These are phyloP conservation scores for Linnemannia exigua DNA, from an alignment of 192 early-diverging fungal genomes.

Conservation along the genomic window DNA sequence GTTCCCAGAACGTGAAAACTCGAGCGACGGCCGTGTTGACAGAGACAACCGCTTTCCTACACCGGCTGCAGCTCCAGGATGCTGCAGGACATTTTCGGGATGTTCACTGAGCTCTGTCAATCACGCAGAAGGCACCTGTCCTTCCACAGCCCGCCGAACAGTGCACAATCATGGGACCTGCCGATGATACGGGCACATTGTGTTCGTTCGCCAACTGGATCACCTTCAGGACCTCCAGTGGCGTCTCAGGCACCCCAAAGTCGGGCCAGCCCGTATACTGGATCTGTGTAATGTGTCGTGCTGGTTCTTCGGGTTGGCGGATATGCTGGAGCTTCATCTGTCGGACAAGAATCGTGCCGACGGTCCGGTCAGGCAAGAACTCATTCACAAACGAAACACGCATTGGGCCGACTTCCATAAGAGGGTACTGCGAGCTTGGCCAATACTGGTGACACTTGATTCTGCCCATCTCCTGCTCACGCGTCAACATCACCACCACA, in stretches of 20 bases:
- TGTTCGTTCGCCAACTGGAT: constrained; percentile 49
- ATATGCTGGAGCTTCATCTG: constrained; percentile 62
- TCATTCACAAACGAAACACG: constrained; percentile 68
- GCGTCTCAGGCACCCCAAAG: constrained; percentile 84
- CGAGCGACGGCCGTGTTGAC: constrained; percentile 30
- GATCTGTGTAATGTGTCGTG: constrained; percentile 76
- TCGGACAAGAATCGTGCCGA: constrained; percentile 71
- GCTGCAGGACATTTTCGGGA: constrained; percentile 82
- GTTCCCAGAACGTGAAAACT: constrained; percentile 63
- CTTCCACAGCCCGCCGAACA: constrained; percentile 74
- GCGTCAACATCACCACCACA: constrained; percentile 96
- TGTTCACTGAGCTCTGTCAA: constrained; percentile 53
- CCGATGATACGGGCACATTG: constrained; percentile 17
- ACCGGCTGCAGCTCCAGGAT: constrained; percentile 79
- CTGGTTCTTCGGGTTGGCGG: constrained; percentile 15
- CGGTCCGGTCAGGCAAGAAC: constrained; percentile 61
- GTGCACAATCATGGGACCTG: constrained; percentile 65
- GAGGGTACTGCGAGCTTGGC: constrained; percentile 67
- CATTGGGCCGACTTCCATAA: constrained; percentile 64
- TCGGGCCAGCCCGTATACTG: constrained; percentile 95
- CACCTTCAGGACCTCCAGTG: constrained; percentile 74
- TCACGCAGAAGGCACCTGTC: constrained; percentile 73
- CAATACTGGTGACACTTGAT: constrained; percentile 94
- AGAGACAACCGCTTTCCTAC: constrained; percentile 54
- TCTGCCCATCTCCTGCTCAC: constrained; percentile 88